Percentiles rank a stretch among this genome's conserved stretches.
These are phyloP conservation scores for Buddleja alternifolia DNA, from an alignment of 257 asterid genomes.

Conservation along the genomic window DNA sequence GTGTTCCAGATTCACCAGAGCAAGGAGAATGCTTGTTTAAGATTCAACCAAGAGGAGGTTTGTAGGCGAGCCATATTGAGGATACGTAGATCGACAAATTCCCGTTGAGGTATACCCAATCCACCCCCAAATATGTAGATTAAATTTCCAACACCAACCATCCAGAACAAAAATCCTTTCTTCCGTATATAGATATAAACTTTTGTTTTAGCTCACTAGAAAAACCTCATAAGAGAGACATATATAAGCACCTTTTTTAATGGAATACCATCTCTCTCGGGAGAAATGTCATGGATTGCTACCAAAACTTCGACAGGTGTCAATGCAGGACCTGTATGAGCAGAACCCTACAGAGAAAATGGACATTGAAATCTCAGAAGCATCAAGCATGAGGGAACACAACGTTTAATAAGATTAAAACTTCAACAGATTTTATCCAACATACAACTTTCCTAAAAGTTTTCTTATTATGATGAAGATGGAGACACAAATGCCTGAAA, in stretches of 20 bases:
- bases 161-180: not conserved
- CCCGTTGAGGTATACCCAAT: too few relatives aligned
- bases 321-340: constrained; percentile 96
- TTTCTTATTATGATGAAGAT: constrained; percentile 11
- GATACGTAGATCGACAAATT: too few relatives aligned
- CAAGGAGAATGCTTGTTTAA: too few relatives aligned
- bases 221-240: constrained; percentile 1
- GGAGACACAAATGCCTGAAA: constrained; percentile 12
- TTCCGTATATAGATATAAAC: not conserved
- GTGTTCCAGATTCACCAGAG: too few relatives aligned
- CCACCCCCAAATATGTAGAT: too few relatives aligned
- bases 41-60: too few relatives aligned
- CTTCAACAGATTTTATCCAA: constrained; percentile 9
- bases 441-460: too few relatives aligned
- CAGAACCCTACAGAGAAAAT: constrained; percentile 74
- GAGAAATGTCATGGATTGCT: constrained; percentile 92
- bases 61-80: too few relatives aligned
- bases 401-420: constrained; percentile 13
- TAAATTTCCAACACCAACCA: not conserved
- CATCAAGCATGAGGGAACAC: constrained; percentile 23
- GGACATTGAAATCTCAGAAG: constrained; percentile 22
- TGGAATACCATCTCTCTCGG: constrained; percentile 86
- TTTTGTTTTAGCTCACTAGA: not conserved
- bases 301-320: constrained; percentile 98
- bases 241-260: constrained; percentile 76